Evolutionary conservation across 2,329 filamentous ascomycete genomes (phyloP).

Genomic region (Phialophora expanda): DNA sequence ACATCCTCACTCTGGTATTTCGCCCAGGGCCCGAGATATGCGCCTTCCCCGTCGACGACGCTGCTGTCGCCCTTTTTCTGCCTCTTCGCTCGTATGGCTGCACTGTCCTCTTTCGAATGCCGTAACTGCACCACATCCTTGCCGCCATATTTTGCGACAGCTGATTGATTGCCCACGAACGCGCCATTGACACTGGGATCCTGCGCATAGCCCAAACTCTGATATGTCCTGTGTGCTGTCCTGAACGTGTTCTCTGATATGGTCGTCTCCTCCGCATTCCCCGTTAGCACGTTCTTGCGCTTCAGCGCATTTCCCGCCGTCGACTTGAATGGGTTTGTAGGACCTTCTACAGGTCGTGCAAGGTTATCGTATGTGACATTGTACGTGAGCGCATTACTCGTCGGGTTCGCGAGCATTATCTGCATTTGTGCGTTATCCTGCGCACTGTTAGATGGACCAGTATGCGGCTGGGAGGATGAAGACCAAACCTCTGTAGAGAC

Average conservation of each 20-base stretch:
- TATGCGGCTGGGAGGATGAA: conserved; percentile 36
- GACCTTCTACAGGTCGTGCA: conserved; percentile 68
- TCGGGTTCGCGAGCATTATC: conserved; percentile 58
- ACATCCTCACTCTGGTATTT: conserved; percentile 78
- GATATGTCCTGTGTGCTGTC: conserved; percentile 81
- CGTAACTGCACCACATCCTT: conserved; percentile 60
- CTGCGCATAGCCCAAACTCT: conserved; percentile 64
- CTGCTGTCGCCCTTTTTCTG: conserved; percentile 84
- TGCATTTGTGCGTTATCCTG: conserved; percentile 58
- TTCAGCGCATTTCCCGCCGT: conserved; percentile 64
- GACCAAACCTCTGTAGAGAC: conserved; percentile 63
- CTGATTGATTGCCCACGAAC: conserved; percentile 56
- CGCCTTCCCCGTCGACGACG: conserved; percentile 81
- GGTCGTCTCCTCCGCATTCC: conserved; percentile 83
- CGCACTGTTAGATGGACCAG: conserved; percentile 42
- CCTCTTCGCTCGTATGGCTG: conserved; percentile 71
- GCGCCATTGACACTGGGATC: conserved; percentile 52
- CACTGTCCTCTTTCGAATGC: conserved; percentile 73
- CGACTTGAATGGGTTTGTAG: conserved; percentile 75
- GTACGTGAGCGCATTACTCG: conserved; percentile 57
- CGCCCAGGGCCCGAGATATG: conserved; percentile 96
- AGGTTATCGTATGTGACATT: conserved; percentile 73
- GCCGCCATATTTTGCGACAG: conserved; percentile 53
- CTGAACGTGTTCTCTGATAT: conserved; percentile 92
- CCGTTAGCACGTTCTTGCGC: conserved; percentile 82